Percentiles rank a stretch among this genome's conserved stretches.
phyloP scores from a whole-genome alignment of 2,329 filamentous ascomycete genomes.

The Fusarium sp. region DNA sequence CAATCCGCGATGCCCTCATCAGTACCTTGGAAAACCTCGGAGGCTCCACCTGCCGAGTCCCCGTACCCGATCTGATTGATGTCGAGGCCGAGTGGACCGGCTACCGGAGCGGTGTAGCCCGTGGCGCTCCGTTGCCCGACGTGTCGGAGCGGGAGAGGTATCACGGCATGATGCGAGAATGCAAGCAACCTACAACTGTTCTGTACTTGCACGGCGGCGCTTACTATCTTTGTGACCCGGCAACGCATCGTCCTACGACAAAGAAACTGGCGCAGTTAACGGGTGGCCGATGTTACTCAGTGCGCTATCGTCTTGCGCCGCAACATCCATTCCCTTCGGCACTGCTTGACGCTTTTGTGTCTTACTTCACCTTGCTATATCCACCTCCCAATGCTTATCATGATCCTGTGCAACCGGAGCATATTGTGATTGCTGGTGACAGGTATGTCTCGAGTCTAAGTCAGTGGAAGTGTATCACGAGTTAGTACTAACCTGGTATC shows the following conservation, averaged over 20 bases:
- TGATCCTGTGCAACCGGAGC: constrained; percentile 70
- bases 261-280: constrained; percentile 75
- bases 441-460: constrained; percentile 56
- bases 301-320: constrained; percentile 81
- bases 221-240: constrained; percentile 79
- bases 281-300: constrained; percentile 76
- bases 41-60: constrained; percentile 27
- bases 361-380: constrained; percentile 80
- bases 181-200: constrained; percentile 71
- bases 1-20: constrained; percentile 69
- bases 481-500: constrained; percentile 28
- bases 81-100: constrained; percentile 84
- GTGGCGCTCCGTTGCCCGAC: constrained; percentile 64
- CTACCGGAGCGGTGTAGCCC: constrained; percentile 68
- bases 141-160: constrained; percentile 76
- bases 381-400: constrained; percentile 78
- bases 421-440: constrained; percentile 81
- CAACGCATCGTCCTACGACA: constrained; percentile 70
- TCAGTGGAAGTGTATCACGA: background rate
- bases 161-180: constrained; percentile 75
- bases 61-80: constrained; percentile 65
- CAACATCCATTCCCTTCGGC: constrained; percentile 81
- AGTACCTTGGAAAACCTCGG: constrained; percentile 61
- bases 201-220: constrained; percentile 84
- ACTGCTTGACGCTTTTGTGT: constrained; percentile 77